These are phyloP conservation scores for Immersiella caudata DNA, from an alignment of 495 filamentous ascomycete genomes.

Conservation along the genomic window DNA sequence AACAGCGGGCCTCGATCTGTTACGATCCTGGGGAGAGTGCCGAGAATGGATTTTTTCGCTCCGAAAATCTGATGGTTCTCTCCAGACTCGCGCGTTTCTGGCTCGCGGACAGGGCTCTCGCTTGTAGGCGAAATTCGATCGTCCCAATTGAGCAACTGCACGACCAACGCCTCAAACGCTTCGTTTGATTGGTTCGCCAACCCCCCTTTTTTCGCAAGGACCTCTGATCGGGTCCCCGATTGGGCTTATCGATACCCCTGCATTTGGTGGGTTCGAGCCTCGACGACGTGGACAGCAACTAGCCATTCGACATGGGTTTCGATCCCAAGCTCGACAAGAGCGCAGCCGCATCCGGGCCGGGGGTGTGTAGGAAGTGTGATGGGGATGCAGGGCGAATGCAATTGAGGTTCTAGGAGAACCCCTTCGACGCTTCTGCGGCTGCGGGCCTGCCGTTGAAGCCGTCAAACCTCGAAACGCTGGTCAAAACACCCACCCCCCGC, in stretches of 20 bases:
- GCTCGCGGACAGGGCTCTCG: conserved; percentile 6
- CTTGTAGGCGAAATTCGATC: conserved; percentile 35
- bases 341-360: not conserved
- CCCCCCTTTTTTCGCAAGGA: conserved; percentile 15
- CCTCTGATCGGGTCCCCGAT: conserved; percentile 13
- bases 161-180: conserved; percentile 8
- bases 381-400: not conserved
- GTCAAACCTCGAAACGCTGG: not conserved
- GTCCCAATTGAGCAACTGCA: conserved; percentile 32
- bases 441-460: not conserved
- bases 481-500: not conserved
- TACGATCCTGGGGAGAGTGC: too few species aligned
- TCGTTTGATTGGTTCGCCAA: conserved; percentile 5
- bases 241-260: conserved; percentile 16
- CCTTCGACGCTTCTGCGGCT: not conserved
- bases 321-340: conserved; percentile 15
- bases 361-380: not conserved
- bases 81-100: not conserved
- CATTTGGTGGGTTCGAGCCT: not conserved
- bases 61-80: not conserved
- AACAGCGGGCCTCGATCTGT: too few species aligned
- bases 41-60: too few species aligned
- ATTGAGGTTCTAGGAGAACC: not conserved
- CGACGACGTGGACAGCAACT: conserved; percentile 20
- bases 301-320: conserved; percentile 11